phyloP scores from a whole-genome alignment of 495 filamentous ascomycete species.

The Talaromyces liani region DNA sequence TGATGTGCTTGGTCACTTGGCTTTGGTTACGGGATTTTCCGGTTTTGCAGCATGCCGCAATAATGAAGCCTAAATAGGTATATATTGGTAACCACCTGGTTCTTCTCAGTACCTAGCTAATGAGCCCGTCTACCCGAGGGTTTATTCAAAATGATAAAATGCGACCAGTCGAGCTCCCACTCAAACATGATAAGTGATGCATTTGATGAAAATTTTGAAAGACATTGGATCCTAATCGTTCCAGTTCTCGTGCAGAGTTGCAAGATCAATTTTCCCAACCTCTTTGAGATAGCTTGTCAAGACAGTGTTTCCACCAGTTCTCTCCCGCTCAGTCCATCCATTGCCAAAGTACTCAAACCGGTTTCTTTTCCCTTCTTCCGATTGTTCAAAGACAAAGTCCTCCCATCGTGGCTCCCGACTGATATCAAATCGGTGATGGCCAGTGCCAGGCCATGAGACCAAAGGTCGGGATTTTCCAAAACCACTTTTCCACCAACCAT shows the following conservation, averaged over 20 bases:
- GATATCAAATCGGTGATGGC: constrained; percentile 5
- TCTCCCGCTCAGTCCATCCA: not conserved
- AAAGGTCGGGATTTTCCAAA: not conserved
- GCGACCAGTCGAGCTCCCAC: no score
- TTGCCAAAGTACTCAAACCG: constrained; percentile 4
- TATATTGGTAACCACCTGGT: no score
- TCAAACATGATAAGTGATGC: no score
- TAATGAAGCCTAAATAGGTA: no score
- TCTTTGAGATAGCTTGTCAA: constrained; percentile 2
- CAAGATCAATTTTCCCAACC: not conserved
- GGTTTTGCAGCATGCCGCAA: no score
- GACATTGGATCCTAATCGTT: not conserved
- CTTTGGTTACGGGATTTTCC: no score
- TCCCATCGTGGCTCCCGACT: constrained; percentile 1
- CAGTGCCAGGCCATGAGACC: not conserved
- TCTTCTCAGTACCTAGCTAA: no score
- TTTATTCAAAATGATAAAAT: no score
- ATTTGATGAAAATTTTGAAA: not conserved
- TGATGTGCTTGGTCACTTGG: no score
- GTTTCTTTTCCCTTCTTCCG: not conserved
- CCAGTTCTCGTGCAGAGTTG: constrained; percentile 4
- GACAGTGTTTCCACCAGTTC: not conserved
- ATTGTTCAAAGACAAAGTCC: constrained; percentile 5
- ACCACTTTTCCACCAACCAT: constrained; percentile 4
- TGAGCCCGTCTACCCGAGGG: no score